Evolutionary conservation across 2,329 filamentous ascomycete genomes (phyloP).

Genomic region (Fusarium gaditjirri): DNA sequence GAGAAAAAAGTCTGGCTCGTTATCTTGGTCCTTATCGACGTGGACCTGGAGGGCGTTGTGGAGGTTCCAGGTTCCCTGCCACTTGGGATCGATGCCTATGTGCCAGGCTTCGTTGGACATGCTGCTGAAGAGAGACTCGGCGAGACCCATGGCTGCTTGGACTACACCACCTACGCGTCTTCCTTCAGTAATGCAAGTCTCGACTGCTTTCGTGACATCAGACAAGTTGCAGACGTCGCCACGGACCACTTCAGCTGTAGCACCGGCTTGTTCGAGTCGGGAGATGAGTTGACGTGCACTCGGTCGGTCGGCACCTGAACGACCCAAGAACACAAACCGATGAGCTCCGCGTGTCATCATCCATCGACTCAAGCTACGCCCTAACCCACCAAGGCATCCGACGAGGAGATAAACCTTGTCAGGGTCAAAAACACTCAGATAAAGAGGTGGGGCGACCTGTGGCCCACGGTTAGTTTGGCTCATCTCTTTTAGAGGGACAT

Average conservation of each 20-base stretch:
- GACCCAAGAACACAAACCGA: neutral
- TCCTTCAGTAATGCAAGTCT: fast-evolving
- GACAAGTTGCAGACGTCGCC: neutral
- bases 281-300: neutral
- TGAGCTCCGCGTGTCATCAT: neutral
- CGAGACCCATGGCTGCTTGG: neutral
- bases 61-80: neutral
- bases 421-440: neutral
- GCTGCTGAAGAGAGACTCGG: neutral
- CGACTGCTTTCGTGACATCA: neutral
- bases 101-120: neutral
- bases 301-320: neutral
- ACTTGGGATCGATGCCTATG: neutral
- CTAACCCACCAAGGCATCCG: neutral
- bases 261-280: neutral
- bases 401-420: neutral
- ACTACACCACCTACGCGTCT: neutral
- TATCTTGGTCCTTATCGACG: neutral
- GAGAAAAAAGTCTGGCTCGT: neutral
- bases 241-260: neutral
- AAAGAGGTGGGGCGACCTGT: neutral
- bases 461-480: neutral
- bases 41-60: neutral
- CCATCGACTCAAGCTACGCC: neutral
- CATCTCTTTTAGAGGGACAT: fast-evolving